Evolutionary conservation across 352 stramenopile genomes (phyloP).

Genomic region (Pythium brachiatum): DNA sequence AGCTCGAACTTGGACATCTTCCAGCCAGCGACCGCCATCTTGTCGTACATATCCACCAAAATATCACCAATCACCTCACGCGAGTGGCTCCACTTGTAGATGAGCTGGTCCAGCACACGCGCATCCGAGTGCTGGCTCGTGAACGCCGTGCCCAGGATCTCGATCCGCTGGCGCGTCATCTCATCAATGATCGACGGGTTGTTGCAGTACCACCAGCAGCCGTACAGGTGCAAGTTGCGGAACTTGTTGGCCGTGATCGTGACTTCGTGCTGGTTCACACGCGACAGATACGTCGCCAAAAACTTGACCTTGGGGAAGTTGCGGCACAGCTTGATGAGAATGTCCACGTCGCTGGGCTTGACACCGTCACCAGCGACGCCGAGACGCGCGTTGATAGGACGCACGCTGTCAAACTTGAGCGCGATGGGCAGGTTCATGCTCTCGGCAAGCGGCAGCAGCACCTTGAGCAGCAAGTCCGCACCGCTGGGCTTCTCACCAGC

Average conservation of each 20-base stretch:
- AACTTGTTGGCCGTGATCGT: slow-evolving; percentile 94
- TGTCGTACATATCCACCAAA: slow-evolving; percentile 87
- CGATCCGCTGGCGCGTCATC: slow-evolving; percentile 87
- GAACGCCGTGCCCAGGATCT: slow-evolving; percentile 93
- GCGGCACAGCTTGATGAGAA: slow-evolving; percentile 83
- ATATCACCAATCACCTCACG: slow-evolving; percentile 86
- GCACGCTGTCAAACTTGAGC: slow-evolving; percentile 92
- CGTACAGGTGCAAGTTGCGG: slow-evolving; percentile 93
- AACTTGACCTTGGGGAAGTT: slow-evolving; percentile 92
- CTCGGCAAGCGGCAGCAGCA: slow-evolving; percentile 89
- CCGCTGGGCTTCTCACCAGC: slow-evolving; percentile 36
- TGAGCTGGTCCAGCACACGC: slow-evolving; percentile 92
- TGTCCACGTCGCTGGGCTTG: slow-evolving; percentile 84
- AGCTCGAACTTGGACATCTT: slow-evolving; percentile 81
- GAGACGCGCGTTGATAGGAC: slow-evolving; percentile 82
- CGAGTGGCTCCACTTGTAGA: slow-evolving; percentile 96
- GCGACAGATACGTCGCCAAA: slow-evolving; percentile 92
- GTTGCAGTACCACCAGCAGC: slow-evolving; percentile 96
- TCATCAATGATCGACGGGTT: slow-evolving; percentile 93
- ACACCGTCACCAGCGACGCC: slow-evolving; percentile 90
- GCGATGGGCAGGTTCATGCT: slow-evolving; percentile 88
- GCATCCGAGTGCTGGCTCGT: slow-evolving; percentile 94
- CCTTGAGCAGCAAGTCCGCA: slow-evolving; percentile 77
- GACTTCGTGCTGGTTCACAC: slow-evolving; percentile 94
- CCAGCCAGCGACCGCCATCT: slow-evolving; percentile 85